Conservation (phyloP, 192 early-diverging fungal species). For the Coemansia guatemalensis region DNA sequence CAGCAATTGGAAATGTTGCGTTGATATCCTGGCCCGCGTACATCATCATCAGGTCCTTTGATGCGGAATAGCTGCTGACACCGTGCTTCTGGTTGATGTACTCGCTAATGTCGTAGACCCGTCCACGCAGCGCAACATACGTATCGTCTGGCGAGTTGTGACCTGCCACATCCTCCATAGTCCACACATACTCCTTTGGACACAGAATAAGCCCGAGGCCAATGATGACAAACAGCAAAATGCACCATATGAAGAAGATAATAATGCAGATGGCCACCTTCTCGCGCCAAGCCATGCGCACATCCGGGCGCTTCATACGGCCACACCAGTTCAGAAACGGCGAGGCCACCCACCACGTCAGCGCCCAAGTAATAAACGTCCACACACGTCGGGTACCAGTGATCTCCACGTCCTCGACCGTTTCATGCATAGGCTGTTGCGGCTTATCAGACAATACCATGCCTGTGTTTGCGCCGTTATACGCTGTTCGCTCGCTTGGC, state of each 20-base stretch:
- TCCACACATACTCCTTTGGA: constrained; percentile 71
- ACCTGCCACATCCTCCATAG: constrained; percentile 60
- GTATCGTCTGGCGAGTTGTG: constrained; percentile 56
- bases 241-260: constrained; percentile 77
- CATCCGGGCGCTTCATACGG: constrained; percentile 84
- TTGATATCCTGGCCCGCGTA: constrained; percentile 57
- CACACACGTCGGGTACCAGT: constrained; percentile 35
- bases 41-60: constrained; percentile 47
- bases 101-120: constrained; percentile 71
- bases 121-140: constrained; percentile 68
- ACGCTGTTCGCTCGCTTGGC: constrained; percentile 31
- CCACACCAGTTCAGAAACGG: constrained; percentile 47
- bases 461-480: constrained; percentile 17
- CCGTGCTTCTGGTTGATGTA: constrained; percentile 57
- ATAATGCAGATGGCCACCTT: constrained; percentile 85
- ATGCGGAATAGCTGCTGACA: constrained; percentile 25
- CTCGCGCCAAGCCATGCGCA: constrained; percentile 96
- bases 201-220: constrained; percentile 73
- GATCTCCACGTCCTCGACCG: constrained; percentile 40
- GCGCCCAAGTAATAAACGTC: constrained; percentile 34
- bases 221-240: constrained; percentile 87
- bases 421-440: constrained; percentile 33
- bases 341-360: constrained; percentile 50
- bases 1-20: constrained; percentile 61
- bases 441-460: constrained; percentile 15